Conservation (phyloP, 345 rosid species). For the Ceriops decandra region DNA sequence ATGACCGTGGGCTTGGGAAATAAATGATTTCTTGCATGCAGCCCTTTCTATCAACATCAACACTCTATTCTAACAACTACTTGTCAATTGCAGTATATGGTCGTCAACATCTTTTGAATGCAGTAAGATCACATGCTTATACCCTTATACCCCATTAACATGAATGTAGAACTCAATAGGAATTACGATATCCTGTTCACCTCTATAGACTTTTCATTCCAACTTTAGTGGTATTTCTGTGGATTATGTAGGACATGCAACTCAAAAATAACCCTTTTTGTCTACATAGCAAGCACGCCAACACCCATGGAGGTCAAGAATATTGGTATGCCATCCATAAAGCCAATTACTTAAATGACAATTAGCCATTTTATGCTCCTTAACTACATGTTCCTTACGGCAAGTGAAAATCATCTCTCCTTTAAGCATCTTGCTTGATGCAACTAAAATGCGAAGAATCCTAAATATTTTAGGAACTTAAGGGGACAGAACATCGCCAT, state of each 20-base stretch:
- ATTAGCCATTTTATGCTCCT: background rate
- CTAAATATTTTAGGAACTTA: too few relatives aligned
- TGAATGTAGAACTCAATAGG: too few relatives aligned
- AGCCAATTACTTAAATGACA: background rate
- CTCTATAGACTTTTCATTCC: too few relatives aligned
- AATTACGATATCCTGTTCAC: too few relatives aligned
- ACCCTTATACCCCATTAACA: background rate
- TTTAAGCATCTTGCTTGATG: too few relatives aligned
- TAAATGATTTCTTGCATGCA: too few relatives aligned
- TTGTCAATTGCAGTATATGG: background rate
- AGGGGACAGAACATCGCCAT: too few relatives aligned
- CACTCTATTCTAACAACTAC: background rate
- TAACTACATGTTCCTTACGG: too few relatives aligned
- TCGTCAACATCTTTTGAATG: background rate
- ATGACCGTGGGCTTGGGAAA: too few relatives aligned
- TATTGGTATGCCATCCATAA: background rate
- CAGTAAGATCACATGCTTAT: background rate
- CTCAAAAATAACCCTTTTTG: background rate
- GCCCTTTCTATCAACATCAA: background rate
- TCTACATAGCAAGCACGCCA: background rate
- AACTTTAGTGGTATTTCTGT: too few relatives aligned
- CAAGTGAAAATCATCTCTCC: slow-evolving; percentile 1
- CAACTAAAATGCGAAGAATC: too few relatives aligned
- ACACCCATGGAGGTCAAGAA: background rate
- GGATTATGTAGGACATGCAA: too few relatives aligned